These are phyloP conservation scores for Panicum miliaceum DNA, from an alignment of 176 grass and related monocot species.

Conservation along the genomic window DNA sequence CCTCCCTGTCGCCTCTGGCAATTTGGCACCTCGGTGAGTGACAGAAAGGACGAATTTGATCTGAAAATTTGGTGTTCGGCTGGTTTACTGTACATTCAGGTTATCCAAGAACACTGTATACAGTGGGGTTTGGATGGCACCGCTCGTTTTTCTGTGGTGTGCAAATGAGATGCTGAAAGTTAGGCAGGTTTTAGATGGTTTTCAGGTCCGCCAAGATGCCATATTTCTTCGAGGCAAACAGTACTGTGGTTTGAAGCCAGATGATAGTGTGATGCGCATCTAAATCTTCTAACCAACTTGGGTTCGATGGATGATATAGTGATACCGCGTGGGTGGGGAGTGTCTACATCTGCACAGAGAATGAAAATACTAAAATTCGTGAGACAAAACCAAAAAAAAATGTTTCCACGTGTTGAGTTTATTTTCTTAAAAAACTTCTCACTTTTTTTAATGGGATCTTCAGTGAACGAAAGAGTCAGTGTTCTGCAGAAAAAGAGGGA, in stretches of 20 bases:
- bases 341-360: neutral
- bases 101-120: neutral
- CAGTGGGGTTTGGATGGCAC: neutral
- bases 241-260: neutral
- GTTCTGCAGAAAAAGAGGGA: neutral
- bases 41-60: neutral
- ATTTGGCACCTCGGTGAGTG: neutral
- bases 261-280: neutral
- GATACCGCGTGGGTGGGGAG: neutral
- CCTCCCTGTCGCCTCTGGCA: neutral
- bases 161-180: constrained; percentile 17
- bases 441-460: neutral
- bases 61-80: neutral
- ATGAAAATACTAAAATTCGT: neutral
- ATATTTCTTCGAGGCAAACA: neutral
- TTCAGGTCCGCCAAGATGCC: constrained; percentile 8
- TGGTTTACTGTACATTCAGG: neutral
- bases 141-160: neutral
- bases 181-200: neutral
- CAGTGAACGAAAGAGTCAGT: neutral
- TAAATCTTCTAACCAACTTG: neutral
- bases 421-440: neutral
- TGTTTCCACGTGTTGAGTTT: neutral
- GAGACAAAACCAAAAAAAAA: neutral
- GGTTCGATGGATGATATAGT: no score